phyloP scores from a whole-genome alignment of 163 green algal genomes.

The Chlorella variabilis region DNA sequence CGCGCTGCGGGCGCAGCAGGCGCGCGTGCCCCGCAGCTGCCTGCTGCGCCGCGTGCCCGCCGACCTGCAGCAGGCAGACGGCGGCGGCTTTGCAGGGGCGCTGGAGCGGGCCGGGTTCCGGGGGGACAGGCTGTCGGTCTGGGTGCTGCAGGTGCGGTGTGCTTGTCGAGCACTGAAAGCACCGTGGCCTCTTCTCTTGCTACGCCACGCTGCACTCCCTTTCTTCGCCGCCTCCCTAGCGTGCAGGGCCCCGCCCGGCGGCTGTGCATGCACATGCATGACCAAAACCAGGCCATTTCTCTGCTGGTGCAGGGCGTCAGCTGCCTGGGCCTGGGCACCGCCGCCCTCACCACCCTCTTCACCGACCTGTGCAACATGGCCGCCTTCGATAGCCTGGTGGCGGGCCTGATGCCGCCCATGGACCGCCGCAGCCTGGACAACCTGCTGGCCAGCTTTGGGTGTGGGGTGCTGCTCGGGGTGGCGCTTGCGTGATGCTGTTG shows the following conservation, averaged over 20 bases:
- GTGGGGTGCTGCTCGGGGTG: slow-evolving; percentile 51
- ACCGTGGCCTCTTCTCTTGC: background rate
- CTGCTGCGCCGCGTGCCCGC: slow-evolving; percentile 69
- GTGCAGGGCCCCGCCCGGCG: no score
- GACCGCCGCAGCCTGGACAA: slow-evolving; percentile 47
- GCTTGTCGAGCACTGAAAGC: background rate
- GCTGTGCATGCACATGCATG: no score
- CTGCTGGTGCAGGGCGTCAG: background rate
- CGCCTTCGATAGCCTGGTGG: slow-evolving; percentile 68
- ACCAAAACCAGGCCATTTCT: no score
- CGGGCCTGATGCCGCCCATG: slow-evolving; percentile 69
- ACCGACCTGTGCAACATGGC: slow-evolving; percentile 59
- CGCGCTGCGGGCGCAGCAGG: slow-evolving; percentile 54
- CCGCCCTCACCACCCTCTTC: slow-evolving; percentile 47
- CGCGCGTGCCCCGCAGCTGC: slow-evolving; percentile 62
- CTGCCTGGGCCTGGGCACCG: slow-evolving; percentile 15
- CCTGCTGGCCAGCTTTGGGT: slow-evolving; percentile 65
- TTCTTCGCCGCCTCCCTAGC: background rate
- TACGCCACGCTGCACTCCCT: no score
- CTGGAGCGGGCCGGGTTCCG: slow-evolving; percentile 70
- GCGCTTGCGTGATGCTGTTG: no score
- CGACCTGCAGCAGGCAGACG: slow-evolving; percentile 42
- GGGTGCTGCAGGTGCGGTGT: slow-evolving; percentile 66
- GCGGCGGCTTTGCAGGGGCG: slow-evolving; percentile 30
- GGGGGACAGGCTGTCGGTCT: slow-evolving; percentile 76